Base-by-base conservation (phyloP, 2,329 filamentous ascomycete genomes). In the Diaporthe destruens region DNA sequence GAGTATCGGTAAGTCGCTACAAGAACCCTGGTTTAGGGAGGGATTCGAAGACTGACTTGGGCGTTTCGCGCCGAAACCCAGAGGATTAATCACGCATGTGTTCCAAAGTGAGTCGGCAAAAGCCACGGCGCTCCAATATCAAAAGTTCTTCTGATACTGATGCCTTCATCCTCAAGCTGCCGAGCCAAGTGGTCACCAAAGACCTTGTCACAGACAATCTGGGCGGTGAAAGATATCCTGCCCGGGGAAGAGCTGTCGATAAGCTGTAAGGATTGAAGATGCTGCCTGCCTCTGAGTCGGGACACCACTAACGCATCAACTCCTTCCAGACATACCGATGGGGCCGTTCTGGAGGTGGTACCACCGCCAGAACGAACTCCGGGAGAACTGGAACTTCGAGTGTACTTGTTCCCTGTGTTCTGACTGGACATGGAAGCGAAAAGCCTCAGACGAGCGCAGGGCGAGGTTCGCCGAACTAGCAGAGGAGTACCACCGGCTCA, bases 171-270 rank as follows among this genome's bases (percentile, higher is more conserved):
- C 32, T 9, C 44, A 23, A 65, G 61, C n/a, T 65, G 39, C 44
- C 61, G 61, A 51, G 44, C 61, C 6, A 65, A 65, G n/a, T 65
- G 61, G 61, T 51, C 61, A 2, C 20, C 61, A 6, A 51, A 65
- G 7, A 65, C 44, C 8, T 9, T 65, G 16, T 36, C 61, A 3
- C 61, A 65, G 61, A 65, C 61, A 20, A 65, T 65, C 18, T 65
- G 61, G 61, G 36, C 61, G 1, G 29, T 51, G 12, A 51, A 18
- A 51, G 61, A 65, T 6, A 65, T 65, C 14, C 29, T 51, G 12
- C 61, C 61, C 18, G 44, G 61, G 5, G 61, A 65, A 23, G 61
- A 65, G 29, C 44, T 65, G 20, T 36, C 61, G 8, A 65, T 65
- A 23, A 65, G 61, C n/a, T 65, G 61, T 65, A 49, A 32, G 44